Conservation (phyloP, 139 green algal species). For the Picochlorum sp. region DNA sequence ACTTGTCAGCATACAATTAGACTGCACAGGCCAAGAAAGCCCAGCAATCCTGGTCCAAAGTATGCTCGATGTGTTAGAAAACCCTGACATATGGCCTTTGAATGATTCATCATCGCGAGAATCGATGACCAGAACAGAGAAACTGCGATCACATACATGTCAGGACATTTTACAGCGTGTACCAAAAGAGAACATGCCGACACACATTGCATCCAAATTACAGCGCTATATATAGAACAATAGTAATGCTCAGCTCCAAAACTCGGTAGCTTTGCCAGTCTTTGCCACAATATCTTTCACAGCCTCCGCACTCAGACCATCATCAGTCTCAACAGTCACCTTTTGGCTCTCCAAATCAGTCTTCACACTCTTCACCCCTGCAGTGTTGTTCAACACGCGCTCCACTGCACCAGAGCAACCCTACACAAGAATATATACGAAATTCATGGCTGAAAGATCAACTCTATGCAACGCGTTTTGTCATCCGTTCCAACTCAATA, state of each 20-base stretch:
- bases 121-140: too few relatives aligned
- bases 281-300: slow-evolving; percentile 31
- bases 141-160: too few relatives aligned
- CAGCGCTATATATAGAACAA: not conserved
- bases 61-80: too few relatives aligned
- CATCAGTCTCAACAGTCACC: slow-evolving; percentile 6
- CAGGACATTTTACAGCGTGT: too few relatives aligned
- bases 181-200: not conserved
- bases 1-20: too few relatives aligned
- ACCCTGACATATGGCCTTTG: too few relatives aligned
- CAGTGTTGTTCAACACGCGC: slow-evolving; percentile 23
- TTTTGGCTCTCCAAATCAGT: slow-evolving; percentile 26
- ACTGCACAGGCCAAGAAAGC: too few relatives aligned
- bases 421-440: slow-evolving; percentile 9
- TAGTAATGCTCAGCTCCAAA: slow-evolving; percentile 15
- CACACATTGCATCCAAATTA: not conserved
- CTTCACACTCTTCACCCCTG: slow-evolving; percentile 21
- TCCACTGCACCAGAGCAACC: slow-evolving; percentile 28
- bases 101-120: too few relatives aligned
- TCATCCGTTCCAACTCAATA: too few relatives aligned
- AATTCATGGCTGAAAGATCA: not conserved
- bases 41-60: too few relatives aligned
- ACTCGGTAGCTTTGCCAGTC: slow-evolving; percentile 25
- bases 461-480: too few relatives aligned
- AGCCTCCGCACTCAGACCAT: slow-evolving; percentile 4